Base-by-base conservation (phyloP, 78 protist genomes). In the Dictyostelium firmibasis region DNA sequence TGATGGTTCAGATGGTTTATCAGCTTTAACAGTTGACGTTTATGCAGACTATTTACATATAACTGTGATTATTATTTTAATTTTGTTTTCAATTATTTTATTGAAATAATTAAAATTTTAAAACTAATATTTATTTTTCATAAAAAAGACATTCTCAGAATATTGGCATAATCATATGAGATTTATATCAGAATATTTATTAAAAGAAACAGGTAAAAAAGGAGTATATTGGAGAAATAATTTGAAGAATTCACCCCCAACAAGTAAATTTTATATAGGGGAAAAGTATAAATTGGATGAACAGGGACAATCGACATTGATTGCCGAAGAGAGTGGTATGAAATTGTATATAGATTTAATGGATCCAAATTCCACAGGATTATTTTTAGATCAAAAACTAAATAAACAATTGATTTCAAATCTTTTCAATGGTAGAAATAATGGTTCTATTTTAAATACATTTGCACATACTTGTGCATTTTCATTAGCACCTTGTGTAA, bases 151-250 rank as follows among this genome's bases (percentile, higher is more conserved):
- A 50, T 62, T 44, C 31, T 50, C 92, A 16, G 92, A 85, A 47
- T 31, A 43, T 75, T 85, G 92, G 92, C n/a, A 41, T 18, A 2
- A 2, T 31, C 33, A 88, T 67, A 47, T 88, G 7, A 79, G 43
- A 41, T 64, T 4, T 64, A 60, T 88, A 29, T 36, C 72, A 14
- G 93, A 88, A 7, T 79, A 64, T 79, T 20, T 88, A 79, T 33
- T 88, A 69, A 41, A 77, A 43, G 76, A 88, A 36, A 64, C 64
- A 0, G 93, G 93, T 38, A 77, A 77, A 38, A 88, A 79, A 67
- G 93, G 93, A 18, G 44, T 67, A 13, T 88, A 88, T 88, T 88
- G 93, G 93, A 88, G 33, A 44, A 41, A 27, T 62, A 79, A 41
- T 50, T 36, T 53, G 20, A 79, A 79, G 20, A 11, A 10, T 38